These are phyloP conservation scores for Phytopythium litorale DNA, from an alignment of 352 stramenopile species.

Conservation along the genomic window DNA sequence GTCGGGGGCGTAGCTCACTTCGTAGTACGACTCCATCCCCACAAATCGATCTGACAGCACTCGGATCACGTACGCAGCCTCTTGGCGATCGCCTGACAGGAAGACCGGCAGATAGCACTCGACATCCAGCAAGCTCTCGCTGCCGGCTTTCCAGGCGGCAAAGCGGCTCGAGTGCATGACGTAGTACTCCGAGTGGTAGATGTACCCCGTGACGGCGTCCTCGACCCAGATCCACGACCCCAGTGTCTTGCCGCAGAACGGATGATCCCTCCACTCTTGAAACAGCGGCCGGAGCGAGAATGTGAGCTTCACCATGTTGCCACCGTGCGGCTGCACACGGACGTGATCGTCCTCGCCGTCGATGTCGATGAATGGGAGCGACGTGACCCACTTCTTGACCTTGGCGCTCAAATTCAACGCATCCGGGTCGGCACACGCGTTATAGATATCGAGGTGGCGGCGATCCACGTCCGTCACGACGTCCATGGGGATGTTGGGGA, in stretches of 20 bases:
- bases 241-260: slow-evolving; percentile 51
- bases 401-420: slow-evolving; percentile 45
- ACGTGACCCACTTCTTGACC: slow-evolving; percentile 62
- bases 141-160: slow-evolving; percentile 58
- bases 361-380: slow-evolving; percentile 66
- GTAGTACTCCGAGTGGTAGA: slow-evolving; percentile 94
- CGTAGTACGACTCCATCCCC: slow-evolving; percentile 90
- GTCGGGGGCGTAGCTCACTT: slow-evolving; percentile 56
- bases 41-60: slow-evolving; percentile 97
- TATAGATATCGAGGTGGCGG: slow-evolving; percentile 62
- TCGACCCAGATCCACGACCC: slow-evolving; percentile 98
- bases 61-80: slow-evolving; percentile 91
- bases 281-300: slow-evolving; percentile 76
- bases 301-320: slow-evolving; percentile 92
- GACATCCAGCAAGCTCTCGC: slow-evolving; percentile 66
- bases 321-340: slow-evolving; percentile 94
- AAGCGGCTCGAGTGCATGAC: slow-evolving; percentile 81
- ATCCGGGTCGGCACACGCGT: slow-evolving; percentile 36
- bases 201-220: slow-evolving; percentile 88
- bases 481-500: slow-evolving; percentile 88
- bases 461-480: slow-evolving; percentile 84
- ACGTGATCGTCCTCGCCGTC: slow-evolving; percentile 24
- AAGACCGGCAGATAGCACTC: slow-evolving; percentile 97
- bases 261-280: slow-evolving; percentile 59
- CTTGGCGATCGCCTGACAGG: slow-evolving; percentile 83